Evolutionary conservation across 2,329 filamentous ascomycete genomes (phyloP), one percentile per base, ranked within the genome.

Genomic region (Colletotrichum acutatum): DNA sequence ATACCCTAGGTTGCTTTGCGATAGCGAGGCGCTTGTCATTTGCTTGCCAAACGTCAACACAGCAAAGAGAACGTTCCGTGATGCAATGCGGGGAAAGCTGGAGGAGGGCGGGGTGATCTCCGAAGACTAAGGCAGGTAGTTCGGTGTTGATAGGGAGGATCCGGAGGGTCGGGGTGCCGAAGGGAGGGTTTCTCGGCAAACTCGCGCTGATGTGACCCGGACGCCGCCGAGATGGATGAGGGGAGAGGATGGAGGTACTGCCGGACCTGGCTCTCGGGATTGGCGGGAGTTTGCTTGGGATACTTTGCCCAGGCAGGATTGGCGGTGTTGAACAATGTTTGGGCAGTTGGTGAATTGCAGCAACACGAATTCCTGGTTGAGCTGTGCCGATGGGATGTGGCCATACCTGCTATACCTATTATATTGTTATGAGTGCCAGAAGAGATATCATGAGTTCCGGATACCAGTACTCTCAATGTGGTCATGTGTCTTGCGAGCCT

Each of bases 131-230:
- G 32, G 32, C 30, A 63, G 42, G 22, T 37, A 28, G 52, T 28
- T 70, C 24, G 60, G 32, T 11, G 54, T 22, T 60, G 67, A 66
- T 70, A 70, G 61, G 68, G 30, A 66, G 37, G 54, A 70, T 37
- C 68, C 68, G 68, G 68, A 54, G 68, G 37, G 26, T 46, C 49
- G 60, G 28, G 22, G 22, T 49, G 42, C 42, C 42, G 42, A 49
- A 49, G 42, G 61, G 53, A 22, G 49, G 52, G 53, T 37, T n/a
- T 56, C 57, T 53, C 67, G 67, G 67, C 22, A 66, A 69, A 37
- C 12, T 60, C 22, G 62, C 42, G 30, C 54, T 64, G 68, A 68
- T 57, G 68, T 42, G 56, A 68, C 68, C 68, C 68, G 68, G 68
- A 57, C 32, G 19, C 61, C 46, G 64, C 68, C 68, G 57, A 42